These are phyloP conservation scores for Tricladium varicosporioides DNA, from an alignment of 2,329 filamentous ascomycete genomes.

Conservation along the genomic window DNA sequence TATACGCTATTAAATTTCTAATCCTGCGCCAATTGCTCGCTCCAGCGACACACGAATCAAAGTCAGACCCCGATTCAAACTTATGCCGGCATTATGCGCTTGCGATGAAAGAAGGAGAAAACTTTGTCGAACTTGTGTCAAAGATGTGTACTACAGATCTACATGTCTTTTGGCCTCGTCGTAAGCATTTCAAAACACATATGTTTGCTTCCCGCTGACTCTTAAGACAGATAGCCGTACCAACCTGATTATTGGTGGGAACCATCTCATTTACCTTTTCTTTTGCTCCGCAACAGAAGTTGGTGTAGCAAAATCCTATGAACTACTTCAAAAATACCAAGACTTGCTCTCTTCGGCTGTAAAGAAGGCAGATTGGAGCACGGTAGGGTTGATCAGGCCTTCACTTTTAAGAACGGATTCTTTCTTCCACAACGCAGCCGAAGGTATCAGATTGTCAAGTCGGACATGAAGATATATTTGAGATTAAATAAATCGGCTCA, in stretches of 20 bases:
- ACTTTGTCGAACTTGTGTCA: constrained; percentile 14
- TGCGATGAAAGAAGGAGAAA: constrained; percentile 14
- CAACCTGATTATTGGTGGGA: constrained; percentile 46
- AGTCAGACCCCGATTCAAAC: constrained; percentile 34
- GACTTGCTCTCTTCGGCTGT: constrained; percentile 10
- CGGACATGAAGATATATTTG: neutral
- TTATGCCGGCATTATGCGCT: constrained; percentile 9
- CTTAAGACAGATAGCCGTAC: constrained; percentile 34
- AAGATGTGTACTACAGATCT: constrained; percentile 6
- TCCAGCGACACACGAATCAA: constrained; percentile 43
- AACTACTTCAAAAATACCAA: constrained; percentile 18
- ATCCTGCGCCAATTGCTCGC: constrained; percentile 45
- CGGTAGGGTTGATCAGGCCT: constrained; percentile 18
- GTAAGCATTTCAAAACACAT: constrained; percentile 5
- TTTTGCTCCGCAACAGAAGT: constrained; percentile 38
- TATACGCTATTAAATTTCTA: constrained; percentile 42
- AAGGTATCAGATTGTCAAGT: constrained; percentile 8
- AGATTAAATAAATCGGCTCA: neutral
- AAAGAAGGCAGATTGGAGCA: constrained; percentile 17
- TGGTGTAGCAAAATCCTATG: constrained; percentile 17
- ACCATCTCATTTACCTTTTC: constrained; percentile 49
- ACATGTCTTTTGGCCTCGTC: constrained; percentile 15
- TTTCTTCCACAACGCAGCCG: constrained; percentile 20
- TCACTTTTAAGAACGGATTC: constrained; percentile 16
- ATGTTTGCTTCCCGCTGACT: neutral